A percentile compares a stretch with the other conserved stretches of the same genome.
These are phyloP conservation scores for Trametes pubescens DNA, from an alignment of 1,284 basidiomycete genomes.

Conservation along the genomic window DNA sequence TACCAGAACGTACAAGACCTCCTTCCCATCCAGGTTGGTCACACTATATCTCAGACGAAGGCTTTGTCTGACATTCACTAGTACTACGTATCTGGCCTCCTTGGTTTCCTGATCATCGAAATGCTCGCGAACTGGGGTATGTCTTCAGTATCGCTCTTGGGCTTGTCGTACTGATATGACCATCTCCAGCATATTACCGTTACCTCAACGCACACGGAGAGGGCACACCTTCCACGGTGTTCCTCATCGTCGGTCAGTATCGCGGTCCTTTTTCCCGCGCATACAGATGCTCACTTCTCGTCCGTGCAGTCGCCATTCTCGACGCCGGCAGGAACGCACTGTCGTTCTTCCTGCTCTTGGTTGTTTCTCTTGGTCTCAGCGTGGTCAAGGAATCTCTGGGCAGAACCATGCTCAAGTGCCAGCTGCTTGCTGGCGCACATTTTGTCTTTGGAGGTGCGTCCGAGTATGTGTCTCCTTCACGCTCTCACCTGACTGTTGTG, in stretches of 20 bases:
- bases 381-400: constrained; percentile 87
- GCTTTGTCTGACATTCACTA: constrained; percentile 43
- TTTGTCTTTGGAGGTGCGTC: constrained; percentile 90
- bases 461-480: too few relatives aligned
- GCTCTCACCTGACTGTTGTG: not conserved
- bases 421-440: constrained; percentile 81
- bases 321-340: constrained; percentile 95
- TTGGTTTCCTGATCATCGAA: constrained; percentile 91
- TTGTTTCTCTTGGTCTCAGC: constrained; percentile 88
- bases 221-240: constrained; percentile 77
- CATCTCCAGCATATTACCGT: constrained; percentile 74
- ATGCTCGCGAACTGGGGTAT: constrained; percentile 91
- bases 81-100: constrained; percentile 94
- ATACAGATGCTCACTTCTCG: not conserved
- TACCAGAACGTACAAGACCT: constrained; percentile 85
- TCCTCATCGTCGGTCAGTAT: constrained; percentile 82
- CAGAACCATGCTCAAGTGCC: constrained; percentile 80
- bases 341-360: constrained; percentile 94
- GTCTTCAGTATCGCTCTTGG: not conserved
- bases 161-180: not conserved
- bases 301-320: constrained; percentile 77
- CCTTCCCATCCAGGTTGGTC: constrained; percentile 80
- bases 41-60: not conserved
- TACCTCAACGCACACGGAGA: constrained; percentile 92
- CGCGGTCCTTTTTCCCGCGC: not conserved